A percentile compares a stretch with the other conserved stretches of the same genome.
Conservation (phyloP, 345 rosid species). For the Melaleuca quinquenervia region DNA sequence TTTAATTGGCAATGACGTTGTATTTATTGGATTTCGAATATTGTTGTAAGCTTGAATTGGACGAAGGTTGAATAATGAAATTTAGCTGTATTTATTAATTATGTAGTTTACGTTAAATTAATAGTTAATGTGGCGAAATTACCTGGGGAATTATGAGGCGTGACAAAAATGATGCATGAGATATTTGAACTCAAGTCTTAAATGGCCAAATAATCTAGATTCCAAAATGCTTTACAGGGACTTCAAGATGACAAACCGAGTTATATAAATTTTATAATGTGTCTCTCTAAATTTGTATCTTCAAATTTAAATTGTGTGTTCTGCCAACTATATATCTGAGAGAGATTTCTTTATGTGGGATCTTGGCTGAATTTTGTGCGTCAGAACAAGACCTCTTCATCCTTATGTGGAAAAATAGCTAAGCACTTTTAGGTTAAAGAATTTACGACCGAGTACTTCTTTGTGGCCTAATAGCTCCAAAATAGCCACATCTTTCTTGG, state of each 20-base stretch:
- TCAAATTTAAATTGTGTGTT: not conserved
- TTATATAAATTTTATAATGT: no score
- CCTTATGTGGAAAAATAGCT: not conserved
- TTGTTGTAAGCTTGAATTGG: no score
- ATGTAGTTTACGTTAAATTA: no score
- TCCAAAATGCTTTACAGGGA: not conserved
- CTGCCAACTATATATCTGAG: not conserved
- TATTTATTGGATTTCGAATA: no score
- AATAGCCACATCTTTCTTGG: not conserved
- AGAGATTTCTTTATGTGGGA: not conserved
- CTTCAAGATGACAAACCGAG: not conserved
- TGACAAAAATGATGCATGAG: not conserved
- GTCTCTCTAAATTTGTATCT: not conserved
- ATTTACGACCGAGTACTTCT: not conserved
- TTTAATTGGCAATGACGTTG: no score
- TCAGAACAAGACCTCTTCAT: not conserved
- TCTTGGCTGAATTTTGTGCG: not conserved
- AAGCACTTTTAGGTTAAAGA: not conserved
- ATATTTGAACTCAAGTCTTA: not conserved
- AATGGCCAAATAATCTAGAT: not conserved
- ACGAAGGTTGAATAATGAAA: no score
- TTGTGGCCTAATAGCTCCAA: not conserved
- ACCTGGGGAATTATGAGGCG: no score
- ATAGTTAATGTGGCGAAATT: no score
- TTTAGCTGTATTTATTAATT: no score